phyloP scores from a whole-genome alignment of 129 eudicot species.

The Oenanthe sinensis region DNA sequence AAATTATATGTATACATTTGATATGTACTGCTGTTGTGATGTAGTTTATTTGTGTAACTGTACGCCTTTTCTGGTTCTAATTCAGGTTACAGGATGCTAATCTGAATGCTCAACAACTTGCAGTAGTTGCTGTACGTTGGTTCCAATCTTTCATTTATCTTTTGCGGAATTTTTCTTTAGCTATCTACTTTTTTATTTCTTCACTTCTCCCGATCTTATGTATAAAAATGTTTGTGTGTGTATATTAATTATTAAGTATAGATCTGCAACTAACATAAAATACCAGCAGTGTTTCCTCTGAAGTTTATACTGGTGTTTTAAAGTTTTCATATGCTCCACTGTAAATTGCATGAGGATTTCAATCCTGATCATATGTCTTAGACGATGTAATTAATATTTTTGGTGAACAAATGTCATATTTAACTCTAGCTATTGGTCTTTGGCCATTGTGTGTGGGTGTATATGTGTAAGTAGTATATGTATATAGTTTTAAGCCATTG shows the following conservation, averaged over 20 bases:
- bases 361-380: not conserved
- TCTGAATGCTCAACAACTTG: slow-evolving; percentile 83
- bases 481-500: not conserved
- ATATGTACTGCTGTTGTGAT: slow-evolving; percentile 4
- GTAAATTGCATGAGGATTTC: not conserved
- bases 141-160: slow-evolving; percentile 1
- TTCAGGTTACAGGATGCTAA: slow-evolving; percentile 71
- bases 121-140: slow-evolving; percentile 79
- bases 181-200: not conserved
- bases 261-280: not conserved
- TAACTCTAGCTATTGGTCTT: not conserved
- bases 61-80: not conserved
- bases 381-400: not conserved
- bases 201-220: not conserved
- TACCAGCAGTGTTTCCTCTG: not conserved
- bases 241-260: not conserved
- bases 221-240: not conserved
- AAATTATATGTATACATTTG: not conserved
- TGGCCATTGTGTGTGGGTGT: not conserved
- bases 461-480: not conserved
- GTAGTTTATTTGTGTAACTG: not conserved
- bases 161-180: not conserved
- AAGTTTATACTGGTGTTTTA: not conserved
- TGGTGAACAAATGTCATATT: not conserved
- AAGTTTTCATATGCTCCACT: not conserved